Evolutionary conservation across 768 basidiomycete genomes (phyloP), one percentile per base, ranked within the genome.

Genomic region (Wakefieldia striispora): DNA sequence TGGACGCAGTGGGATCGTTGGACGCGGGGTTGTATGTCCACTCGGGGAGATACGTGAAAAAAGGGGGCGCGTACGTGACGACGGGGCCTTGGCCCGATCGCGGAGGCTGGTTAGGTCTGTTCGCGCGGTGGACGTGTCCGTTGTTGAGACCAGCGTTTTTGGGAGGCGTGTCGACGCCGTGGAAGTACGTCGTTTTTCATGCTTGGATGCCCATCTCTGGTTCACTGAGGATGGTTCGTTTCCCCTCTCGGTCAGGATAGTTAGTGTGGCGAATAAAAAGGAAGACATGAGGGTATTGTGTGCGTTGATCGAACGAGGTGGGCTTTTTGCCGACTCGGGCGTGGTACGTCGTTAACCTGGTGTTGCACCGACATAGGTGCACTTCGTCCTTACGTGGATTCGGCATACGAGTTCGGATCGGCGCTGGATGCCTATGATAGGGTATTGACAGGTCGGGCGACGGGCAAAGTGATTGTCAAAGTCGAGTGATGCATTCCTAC

Each of bases 391-490:
- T 57, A 75, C 0, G 72, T 88, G 4, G 86, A 89, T 60, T 84
- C 82, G 0, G 76, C 80, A 0, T 77, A 72, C 49, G 66, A 61
- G 3, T 86, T 87, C 43, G 73, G 78, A 29, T 80, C 86, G 6
- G 79, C 66, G 2, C 61, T 78, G 45, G 67, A 78, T 49, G 88
- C 86, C 0, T 91, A 85, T 58, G 82, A 84, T 12, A 71, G 75
- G 43, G 60, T 85, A 8, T 70, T 82, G 75, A 75, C 78, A 1
- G 65, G 71, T 5, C 71, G 78, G 17, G 80, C 83, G 1, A 77
- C 72, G 4, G 88, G 88, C 0, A 88, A 88, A 61, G 75, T 90
- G 3, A 73, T 88, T 3, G 75, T 89, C 20, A 79, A 74, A 52
- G 65, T 84, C 6, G 68, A 72, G 17, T 64, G 50, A 58, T 13